Conservation (phyloP, 306 rosid genomes). For the Vigna unguiculata region DNA sequence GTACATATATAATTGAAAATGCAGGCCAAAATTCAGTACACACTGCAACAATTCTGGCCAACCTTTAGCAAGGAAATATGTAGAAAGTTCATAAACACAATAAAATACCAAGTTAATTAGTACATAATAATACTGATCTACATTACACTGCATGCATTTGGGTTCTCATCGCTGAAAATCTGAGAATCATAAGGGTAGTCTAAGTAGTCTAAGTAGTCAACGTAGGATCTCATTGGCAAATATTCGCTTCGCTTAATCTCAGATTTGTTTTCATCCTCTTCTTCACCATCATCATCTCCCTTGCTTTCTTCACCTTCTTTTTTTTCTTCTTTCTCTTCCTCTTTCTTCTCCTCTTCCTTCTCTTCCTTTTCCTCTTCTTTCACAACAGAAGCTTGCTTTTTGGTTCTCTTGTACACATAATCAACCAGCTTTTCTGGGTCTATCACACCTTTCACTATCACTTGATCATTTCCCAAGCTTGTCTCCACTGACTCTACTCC, state of each 20-base stretch:
- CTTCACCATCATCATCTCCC: conserved; percentile 27
- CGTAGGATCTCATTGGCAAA: conserved; percentile 60
- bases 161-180: conserved; percentile 94
- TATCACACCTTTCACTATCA: conserved; percentile 74
- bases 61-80: conserved; percentile 12
- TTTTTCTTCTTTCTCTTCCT: conserved; percentile 52
- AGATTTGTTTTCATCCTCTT: conserved; percentile 54
- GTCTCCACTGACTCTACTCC: conserved; percentile 97
- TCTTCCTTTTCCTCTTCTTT: conserved; percentile 64
- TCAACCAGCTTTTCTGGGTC: conserved; percentile 73
- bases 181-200: conserved; percentile 57
- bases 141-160: conserved; percentile 89
- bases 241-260: conserved; percentile 67
- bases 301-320: conserved; percentile 58
- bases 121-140: conserved; percentile 38
- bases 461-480: conserved; percentile 66
- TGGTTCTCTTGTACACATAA: conserved; percentile 71
- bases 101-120: conserved; percentile 12
- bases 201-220: conserved; percentile 58
- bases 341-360: conserved; percentile 51
- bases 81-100: conserved; percentile 11
- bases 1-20: conserved; percentile 2
- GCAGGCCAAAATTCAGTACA: conserved; percentile 37
- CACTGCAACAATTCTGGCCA: conserved; percentile 32
- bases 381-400: conserved; percentile 75